Evolutionary conservation across 306 rosid species (phyloP).

Genomic region (Purshia tridentata): DNA sequence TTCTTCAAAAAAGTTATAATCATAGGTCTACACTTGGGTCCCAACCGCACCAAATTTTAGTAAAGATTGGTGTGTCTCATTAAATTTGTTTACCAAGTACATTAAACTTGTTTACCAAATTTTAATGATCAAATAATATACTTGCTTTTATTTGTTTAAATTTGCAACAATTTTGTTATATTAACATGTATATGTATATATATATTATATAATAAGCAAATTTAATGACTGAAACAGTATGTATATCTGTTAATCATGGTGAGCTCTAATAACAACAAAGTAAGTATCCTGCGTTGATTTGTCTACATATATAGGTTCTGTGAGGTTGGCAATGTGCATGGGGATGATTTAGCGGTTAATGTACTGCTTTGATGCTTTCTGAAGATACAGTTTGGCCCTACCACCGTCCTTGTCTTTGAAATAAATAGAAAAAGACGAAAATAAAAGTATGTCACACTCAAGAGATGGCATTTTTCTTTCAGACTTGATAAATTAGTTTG

Average conservation of each 20-base stretch:
- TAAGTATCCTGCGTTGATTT: neutral
- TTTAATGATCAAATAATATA: too few relatives aligned
- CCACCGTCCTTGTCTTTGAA: neutral
- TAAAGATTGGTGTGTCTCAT: too few relatives aligned
- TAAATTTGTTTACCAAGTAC: too few relatives aligned
- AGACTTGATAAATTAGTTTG: too few relatives aligned
- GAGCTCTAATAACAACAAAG: slow-evolving; percentile 7
- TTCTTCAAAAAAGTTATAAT: neutral
- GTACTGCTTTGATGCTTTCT: neutral
- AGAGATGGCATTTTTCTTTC: neutral
- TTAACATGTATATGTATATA: too few relatives aligned
- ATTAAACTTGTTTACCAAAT: too few relatives aligned
- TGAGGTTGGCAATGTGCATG: neutral
- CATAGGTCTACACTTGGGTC: neutral
- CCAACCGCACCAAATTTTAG: neutral
- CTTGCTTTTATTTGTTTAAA: too few relatives aligned
- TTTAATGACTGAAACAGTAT: too few relatives aligned
- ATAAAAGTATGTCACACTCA: neutral
- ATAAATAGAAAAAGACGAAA: neutral
- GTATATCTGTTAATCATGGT: slow-evolving; percentile 5
- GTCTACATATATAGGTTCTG: neutral
- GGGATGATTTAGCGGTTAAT: neutral
- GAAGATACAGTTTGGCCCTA: neutral
- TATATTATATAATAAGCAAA: too few relatives aligned
- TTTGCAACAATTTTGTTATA: too few relatives aligned